Evolutionary conservation across 306 rosid species (phyloP), one percentile per base, ranked within the genome.

Genomic region (Albizia julibrissin): DNA sequence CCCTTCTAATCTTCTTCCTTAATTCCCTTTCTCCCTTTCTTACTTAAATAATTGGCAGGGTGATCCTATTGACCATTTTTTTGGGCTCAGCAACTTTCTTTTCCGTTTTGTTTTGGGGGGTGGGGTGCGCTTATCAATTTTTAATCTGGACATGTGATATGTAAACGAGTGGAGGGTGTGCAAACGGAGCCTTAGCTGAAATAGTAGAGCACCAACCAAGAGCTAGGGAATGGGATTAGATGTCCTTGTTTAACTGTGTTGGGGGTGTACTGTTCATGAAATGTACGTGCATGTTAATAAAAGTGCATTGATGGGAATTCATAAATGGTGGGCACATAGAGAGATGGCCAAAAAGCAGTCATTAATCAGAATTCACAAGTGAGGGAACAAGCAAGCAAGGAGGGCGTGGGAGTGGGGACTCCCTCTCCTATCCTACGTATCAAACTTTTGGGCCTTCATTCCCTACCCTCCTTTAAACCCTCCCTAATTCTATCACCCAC

Each of bases 401-500:
- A 59, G 34, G 81, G 73, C 10, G 73, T 70, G 80, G 85, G 74
- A 74, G 86, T 78, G 82, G 80, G 80, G 88, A 47, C 88, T 69
- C 66, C 18, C 80, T 81, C n/a, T 58, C 64, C 50, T 81, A 69
- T 77, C 86, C 82, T 50, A 49, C 61, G 14, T 54, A 84, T 44
- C 59, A 42, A 50, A 50, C 9, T 33, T 72, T 75, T 80, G 84
- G 80, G 82, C 84, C 85, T 80, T 82, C 77, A 34, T 73, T 54
- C 69, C 76, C 47, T 70, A 21, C 69, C 72, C 76, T 14, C 56
- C 85, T 79, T 52, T 71, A 76, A 79, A 77, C 54, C 43, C 69
- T 61, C 67, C 52, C 62, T n/a, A n/a, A 69, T 69, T 66, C 81
- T 83, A 66, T 70, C 85, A 72, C 82, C 86, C 93, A 86, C 95